Percentiles rank a stretch among this genome's conserved stretches.
Conservation (phyloP, 345 rosid species). For the Lepidium aucheri region DNA sequence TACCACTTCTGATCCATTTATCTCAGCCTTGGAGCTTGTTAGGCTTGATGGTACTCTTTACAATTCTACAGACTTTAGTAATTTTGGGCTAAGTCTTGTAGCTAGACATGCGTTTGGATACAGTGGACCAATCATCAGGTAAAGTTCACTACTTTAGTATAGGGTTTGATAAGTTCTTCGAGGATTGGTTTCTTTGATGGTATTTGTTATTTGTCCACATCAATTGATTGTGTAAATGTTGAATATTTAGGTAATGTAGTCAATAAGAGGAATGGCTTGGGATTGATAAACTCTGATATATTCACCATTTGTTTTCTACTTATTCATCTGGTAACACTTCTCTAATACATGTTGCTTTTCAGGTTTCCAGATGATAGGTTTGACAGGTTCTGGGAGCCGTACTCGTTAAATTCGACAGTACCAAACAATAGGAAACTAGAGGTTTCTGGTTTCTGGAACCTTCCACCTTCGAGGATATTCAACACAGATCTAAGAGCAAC, state of each 20-base stretch:
- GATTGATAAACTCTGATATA: background rate
- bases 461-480: conserved; percentile 69
- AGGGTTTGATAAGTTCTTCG: background rate
- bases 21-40: conserved; percentile 78
- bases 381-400: conserved; percentile 79
- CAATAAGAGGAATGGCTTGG: background rate
- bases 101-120: conserved; percentile 76
- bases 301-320: background rate
- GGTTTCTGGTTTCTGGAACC: conserved; percentile 86
- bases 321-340: background rate
- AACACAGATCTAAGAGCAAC: conserved; percentile 47
- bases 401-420: conserved; percentile 19
- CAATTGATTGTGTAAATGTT: background rate
- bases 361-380: conserved; percentile 81
- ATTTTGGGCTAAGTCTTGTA: conserved; percentile 44
- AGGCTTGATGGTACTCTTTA: conserved; percentile 49
- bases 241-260: background rate
- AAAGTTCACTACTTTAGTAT: background rate
- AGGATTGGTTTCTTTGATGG: background rate
- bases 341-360: conserved; percentile 3
- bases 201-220: background rate
- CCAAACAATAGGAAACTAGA: conserved; percentile 44
- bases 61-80: conserved; percentile 56
- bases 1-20: conserved; percentile 80
- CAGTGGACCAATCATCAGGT: conserved; percentile 51